A percentile compares a stretch with the other conserved stretches of the same genome.
Evolutionary conservation across 257 asterid genomes (phyloP).

Genomic region (Hygrophila difformis): DNA sequence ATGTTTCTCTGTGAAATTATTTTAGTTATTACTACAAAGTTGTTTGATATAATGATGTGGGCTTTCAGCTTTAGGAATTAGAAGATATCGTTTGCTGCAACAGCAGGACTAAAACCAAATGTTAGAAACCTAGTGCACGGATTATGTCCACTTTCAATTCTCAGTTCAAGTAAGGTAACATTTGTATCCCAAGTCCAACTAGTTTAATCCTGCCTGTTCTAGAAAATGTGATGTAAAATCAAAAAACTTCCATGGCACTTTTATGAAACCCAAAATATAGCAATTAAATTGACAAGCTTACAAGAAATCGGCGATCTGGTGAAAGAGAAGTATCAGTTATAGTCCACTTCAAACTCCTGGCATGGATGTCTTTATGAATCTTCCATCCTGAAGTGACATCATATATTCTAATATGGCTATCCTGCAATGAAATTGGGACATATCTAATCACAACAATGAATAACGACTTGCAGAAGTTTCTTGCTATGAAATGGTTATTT

Average conservation of each 20-base stretch:
- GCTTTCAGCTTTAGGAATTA: too few relatives aligned
- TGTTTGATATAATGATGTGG: too few relatives aligned
- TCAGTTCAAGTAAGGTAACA: background rate
- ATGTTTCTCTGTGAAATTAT: too few relatives aligned
- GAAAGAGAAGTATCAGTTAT: slow-evolving; percentile 90
- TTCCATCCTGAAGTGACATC: slow-evolving; percentile 77
- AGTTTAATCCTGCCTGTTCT: too few relatives aligned
- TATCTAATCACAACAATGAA: slow-evolving; percentile 3
- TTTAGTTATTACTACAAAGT: too few relatives aligned
- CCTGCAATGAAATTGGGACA: slow-evolving; percentile 31
- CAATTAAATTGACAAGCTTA: slow-evolving; percentile 25
- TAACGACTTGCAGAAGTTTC: background rate
- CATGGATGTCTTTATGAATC: slow-evolving; percentile 70
- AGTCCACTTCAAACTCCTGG: slow-evolving; percentile 88
- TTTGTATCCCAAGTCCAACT: too few relatives aligned
- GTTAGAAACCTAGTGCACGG: too few relatives aligned
- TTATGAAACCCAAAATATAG: background rate
- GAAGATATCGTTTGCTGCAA: too few relatives aligned
- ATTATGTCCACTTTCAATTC: too few relatives aligned
- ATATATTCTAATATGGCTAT: slow-evolving; percentile 74
- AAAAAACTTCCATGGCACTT: background rate
- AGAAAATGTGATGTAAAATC: background rate
- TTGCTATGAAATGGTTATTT: slow-evolving; percentile 2
- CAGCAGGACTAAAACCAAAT: too few relatives aligned
- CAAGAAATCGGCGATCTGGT: slow-evolving; percentile 82